Conservation (phyloP, 306 rosid species). For the Trifolium repens region DNA sequence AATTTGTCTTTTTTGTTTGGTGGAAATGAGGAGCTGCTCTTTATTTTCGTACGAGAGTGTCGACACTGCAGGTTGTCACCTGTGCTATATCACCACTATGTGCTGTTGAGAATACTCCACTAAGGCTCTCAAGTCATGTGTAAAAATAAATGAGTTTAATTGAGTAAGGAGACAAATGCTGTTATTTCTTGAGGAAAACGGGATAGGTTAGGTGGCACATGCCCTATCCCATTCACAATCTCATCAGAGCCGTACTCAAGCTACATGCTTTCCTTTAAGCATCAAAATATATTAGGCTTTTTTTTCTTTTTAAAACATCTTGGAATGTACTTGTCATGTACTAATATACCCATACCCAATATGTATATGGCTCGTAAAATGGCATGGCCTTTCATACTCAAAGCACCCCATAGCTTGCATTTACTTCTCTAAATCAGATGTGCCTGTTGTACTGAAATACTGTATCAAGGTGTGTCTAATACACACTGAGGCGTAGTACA, state of each 20-base stretch:
- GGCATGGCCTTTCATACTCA: not conserved
- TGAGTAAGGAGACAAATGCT: not conserved
- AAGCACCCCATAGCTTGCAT: not conserved
- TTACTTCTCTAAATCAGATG: not conserved
- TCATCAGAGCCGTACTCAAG: not conserved
- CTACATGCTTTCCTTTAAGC: not conserved
- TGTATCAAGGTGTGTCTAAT: not conserved
- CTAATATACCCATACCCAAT: not conserved
- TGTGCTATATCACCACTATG: not conserved
- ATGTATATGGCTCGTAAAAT: not conserved
- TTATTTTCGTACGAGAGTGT: not conserved
- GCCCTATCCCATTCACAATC: not conserved
- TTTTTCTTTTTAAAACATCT: not conserved
- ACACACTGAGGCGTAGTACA: not conserved
- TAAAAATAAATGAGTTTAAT: not conserved
- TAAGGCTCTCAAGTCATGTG: not conserved
- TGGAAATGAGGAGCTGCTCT: not conserved
- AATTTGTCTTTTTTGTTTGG: not conserved
- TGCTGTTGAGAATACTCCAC: not conserved
- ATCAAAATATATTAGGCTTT: not conserved
- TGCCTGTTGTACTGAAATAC: not conserved
- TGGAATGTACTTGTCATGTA: not conserved
- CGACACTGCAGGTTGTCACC: not conserved
- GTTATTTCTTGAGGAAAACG: not conserved
- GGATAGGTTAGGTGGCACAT: not conserved